Evolutionary conservation across 768 basidiomycete species (phyloP).

Genomic region (Phylloporus sp.): DNA sequence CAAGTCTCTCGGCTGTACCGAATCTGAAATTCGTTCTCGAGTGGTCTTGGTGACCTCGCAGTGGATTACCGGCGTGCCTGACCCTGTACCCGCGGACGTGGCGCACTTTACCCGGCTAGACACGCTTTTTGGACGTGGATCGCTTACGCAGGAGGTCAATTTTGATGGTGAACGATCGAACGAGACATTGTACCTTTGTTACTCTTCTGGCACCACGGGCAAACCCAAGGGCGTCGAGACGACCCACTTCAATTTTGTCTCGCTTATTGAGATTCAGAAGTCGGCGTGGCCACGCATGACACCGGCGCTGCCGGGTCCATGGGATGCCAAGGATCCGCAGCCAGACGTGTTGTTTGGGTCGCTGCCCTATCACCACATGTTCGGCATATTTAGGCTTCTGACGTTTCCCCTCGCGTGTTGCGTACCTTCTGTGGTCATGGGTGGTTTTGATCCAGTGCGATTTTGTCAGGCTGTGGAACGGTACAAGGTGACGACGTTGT

Average conservation of each 20-base stretch:
- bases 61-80: slow-evolving; percentile 38
- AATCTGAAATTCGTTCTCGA: slow-evolving; percentile 44
- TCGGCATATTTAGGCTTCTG: slow-evolving; percentile 57
- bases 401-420: slow-evolving; percentile 51
- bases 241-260: slow-evolving; percentile 63
- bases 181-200: slow-evolving; percentile 64
- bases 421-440: slow-evolving; percentile 50
- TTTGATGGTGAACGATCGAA: slow-evolving; percentile 48
- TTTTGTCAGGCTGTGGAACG: slow-evolving; percentile 64
- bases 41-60: slow-evolving; percentile 52
- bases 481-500: slow-evolving; percentile 52
- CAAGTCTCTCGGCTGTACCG: slow-evolving; percentile 40
- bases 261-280: slow-evolving; percentile 48
- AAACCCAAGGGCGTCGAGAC: slow-evolving; percentile 73
- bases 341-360: slow-evolving; percentile 56
- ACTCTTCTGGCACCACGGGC: slow-evolving; percentile 67
- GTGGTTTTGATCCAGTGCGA: slow-evolving; percentile 63
- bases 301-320: slow-evolving; percentile 8
- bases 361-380: slow-evolving; percentile 57
- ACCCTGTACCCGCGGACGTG: slow-evolving; percentile 30
- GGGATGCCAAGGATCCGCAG: not conserved
- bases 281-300: slow-evolving; percentile 37
- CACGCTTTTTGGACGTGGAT: slow-evolving; percentile 48
- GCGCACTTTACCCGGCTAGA: slow-evolving; percentile 38
- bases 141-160: slow-evolving; percentile 47